A percentile compares a stretch with the other conserved stretches of the same genome.
phyloP scores from a whole-genome alignment of 2,329 filamentous ascomycete genomes.

The Monosporascus cannonballus region DNA sequence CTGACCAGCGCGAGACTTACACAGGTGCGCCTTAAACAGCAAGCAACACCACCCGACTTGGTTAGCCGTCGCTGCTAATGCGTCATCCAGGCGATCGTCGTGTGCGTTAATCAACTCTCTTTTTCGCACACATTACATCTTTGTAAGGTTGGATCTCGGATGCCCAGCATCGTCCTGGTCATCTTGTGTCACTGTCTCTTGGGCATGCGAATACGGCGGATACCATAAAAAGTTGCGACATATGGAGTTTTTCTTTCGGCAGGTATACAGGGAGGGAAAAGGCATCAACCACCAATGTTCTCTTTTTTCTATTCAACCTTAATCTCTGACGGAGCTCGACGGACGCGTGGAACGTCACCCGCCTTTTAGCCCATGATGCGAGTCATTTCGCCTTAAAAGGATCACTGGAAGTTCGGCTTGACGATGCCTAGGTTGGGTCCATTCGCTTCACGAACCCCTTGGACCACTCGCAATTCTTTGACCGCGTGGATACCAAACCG shows the following conservation, averaged over 20 bases:
- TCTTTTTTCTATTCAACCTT: constrained; percentile 15
- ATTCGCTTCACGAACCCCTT: constrained; percentile 10
- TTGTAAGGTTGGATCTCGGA: constrained; percentile 12
- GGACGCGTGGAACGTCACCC: constrained; percentile 5
- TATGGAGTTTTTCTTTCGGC: constrained; percentile 26
- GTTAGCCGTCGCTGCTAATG: constrained; percentile 17
- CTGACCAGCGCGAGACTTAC: constrained; percentile 36
- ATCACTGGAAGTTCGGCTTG: constrained; percentile 15
- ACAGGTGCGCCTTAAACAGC: constrained; percentile 29
- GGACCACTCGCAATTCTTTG: constrained; percentile 19
- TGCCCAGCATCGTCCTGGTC: constrained; percentile 13
- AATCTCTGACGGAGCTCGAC: constrained; percentile 17
- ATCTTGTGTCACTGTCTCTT: constrained; percentile 17
- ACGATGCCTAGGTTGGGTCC: constrained; percentile 16
- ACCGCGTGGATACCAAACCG: constrained; percentile 24
- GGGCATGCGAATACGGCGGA: constrained; percentile 23
- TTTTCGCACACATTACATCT: constrained; percentile 3
- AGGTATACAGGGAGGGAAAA: constrained; percentile 29
- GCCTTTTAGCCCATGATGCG: constrained; percentile 4
- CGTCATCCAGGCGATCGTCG: constrained; percentile 18
- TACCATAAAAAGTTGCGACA: constrained; percentile 24
- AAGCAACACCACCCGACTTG: constrained; percentile 10
- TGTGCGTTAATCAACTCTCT: constrained; percentile 8
- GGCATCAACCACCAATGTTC: constrained; percentile 24
- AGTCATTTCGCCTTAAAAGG: constrained; percentile 9